phyloP scores from a whole-genome alignment of 495 filamentous ascomycete genomes.

The Physcia stellaris region DNA sequence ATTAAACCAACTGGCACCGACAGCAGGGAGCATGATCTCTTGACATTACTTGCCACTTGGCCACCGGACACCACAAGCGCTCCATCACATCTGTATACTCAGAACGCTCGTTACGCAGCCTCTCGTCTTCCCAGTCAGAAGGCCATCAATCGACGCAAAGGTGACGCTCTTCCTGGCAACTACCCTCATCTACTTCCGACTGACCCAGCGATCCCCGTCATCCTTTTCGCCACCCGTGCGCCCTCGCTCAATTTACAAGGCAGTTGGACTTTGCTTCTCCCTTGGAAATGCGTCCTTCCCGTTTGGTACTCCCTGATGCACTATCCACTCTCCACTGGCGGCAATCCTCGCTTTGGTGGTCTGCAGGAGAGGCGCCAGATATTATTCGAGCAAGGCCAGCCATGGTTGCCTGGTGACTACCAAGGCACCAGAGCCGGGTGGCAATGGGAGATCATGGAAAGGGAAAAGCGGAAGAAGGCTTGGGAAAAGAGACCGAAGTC shows the following conservation, averaged over 20 bases:
- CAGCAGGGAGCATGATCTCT: conserved; percentile 33
- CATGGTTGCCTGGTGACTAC: conserved; percentile 84
- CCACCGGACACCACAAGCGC: conserved; percentile 45
- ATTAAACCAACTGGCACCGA: conserved; percentile 23
- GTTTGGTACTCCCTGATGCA: conserved; percentile 83
- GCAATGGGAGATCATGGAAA: conserved; percentile 58
- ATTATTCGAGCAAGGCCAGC: conserved; percentile 60
- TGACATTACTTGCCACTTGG: conserved; percentile 52
- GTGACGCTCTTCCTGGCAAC: conserved; percentile 47
- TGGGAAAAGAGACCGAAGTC: conserved; percentile 78
- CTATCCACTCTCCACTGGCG: conserved; percentile 67
- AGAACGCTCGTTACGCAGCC: conserved; percentile 45
- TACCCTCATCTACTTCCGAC: conserved; percentile 40
- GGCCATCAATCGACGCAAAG: conserved; percentile 73
- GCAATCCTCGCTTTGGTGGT: conserved; percentile 71
- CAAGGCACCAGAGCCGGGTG: conserved; percentile 71
- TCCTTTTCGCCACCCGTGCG: conserved; percentile 49
- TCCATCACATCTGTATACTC: conserved; percentile 52
- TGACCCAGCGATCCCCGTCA: conserved; percentile 75
- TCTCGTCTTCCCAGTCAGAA: conserved; percentile 69
- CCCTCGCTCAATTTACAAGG: conserved; percentile 39
- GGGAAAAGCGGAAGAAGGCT: conserved; percentile 40
- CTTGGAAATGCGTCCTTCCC: conserved; percentile 80
- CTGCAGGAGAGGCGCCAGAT: conserved; percentile 68
- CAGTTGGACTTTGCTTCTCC: conserved; percentile 73